Conservation (phyloP, 83 land plant species). For the Diphasiastrum complanatum region DNA sequence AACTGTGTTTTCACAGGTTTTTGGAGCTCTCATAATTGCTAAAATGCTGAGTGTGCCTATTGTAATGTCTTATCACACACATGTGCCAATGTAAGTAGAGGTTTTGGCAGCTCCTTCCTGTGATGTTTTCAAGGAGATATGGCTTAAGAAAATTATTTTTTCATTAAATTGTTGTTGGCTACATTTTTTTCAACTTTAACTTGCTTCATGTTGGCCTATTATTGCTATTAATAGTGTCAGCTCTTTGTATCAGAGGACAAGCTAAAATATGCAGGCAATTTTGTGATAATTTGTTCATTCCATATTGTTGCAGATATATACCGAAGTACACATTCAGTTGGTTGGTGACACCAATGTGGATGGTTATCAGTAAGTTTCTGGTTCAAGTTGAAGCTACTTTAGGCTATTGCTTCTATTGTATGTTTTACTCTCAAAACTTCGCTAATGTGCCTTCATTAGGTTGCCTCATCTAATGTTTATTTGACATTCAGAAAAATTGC, state of each 20-base stretch:
- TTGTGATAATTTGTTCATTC: background rate
- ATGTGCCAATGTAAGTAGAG: conserved; percentile 92
- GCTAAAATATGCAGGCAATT: background rate
- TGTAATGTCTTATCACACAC: conserved; percentile 98
- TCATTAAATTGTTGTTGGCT: too few species aligned
- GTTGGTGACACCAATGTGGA: conserved; percentile 99
- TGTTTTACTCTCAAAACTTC: too few species aligned
- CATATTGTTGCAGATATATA: conserved; percentile 82
- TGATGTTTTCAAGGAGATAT: background rate
- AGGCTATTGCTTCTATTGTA: too few species aligned
- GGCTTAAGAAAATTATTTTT: too few species aligned
- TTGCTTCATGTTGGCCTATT: too few species aligned
- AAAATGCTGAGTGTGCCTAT: conserved; percentile 78
- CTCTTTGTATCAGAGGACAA: too few species aligned
- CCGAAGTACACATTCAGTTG: conserved; percentile 99
- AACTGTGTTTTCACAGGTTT: conserved; percentile 71
- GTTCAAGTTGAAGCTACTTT: too few species aligned
- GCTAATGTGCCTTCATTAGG: too few species aligned
- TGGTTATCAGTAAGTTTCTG: conserved; percentile 85
- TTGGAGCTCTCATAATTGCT: conserved; percentile 92
- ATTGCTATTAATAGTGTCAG: too few species aligned
- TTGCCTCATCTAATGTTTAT: too few species aligned
- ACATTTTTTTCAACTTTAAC: too few species aligned
- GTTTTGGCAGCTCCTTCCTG: background rate
- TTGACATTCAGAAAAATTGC: too few species aligned